These are phyloP conservation scores for Helicostylum pulchrum DNA, from an alignment of 192 early-diverging fungal genomes.

Conservation along the genomic window DNA sequence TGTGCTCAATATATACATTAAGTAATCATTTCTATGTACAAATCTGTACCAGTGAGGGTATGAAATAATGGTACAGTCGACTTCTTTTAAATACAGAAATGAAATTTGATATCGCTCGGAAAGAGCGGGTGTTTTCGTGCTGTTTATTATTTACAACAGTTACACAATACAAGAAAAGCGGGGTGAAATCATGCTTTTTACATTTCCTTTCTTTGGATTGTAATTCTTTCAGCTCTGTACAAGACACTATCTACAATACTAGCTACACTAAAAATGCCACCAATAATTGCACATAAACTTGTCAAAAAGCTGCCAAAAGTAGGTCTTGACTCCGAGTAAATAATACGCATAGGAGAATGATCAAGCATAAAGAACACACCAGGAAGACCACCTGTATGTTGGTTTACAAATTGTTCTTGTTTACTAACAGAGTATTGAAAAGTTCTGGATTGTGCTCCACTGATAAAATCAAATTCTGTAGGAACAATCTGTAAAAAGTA, in stretches of 20 bases:
- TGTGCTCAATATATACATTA: too few relatives aligned
- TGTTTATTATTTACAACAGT: too few relatives aligned
- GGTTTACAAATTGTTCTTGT: conserved; percentile 61
- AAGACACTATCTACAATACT: conserved; percentile 81
- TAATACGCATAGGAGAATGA: conserved; percentile 93
- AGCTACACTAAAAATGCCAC: conserved; percentile 93
- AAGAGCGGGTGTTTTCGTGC: too few relatives aligned
- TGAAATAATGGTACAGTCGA: too few relatives aligned
- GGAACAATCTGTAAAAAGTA: conserved; percentile 94
- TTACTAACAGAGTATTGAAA: conserved; percentile 96
- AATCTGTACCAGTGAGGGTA: too few relatives aligned
- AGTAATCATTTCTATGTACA: too few relatives aligned
- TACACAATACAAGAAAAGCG: too few relatives aligned
- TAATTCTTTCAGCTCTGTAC: conserved; percentile 60
- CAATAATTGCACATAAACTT: conserved; percentile 87
- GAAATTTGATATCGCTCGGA: too few relatives aligned
- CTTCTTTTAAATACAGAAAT: too few relatives aligned
- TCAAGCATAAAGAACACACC: conserved; percentile 87
- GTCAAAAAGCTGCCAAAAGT: conserved; percentile 85
- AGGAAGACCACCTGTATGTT: conserved; percentile 19
- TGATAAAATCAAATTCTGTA: conserved; percentile 72
- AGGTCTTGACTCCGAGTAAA: conserved; percentile 73
- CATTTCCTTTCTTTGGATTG: not conserved
- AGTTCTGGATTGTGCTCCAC: conserved; percentile 63
- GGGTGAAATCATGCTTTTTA: too few relatives aligned